Base-by-base conservation (phyloP, 805 yeast genomes). In the Starmerella bombi region DNA sequence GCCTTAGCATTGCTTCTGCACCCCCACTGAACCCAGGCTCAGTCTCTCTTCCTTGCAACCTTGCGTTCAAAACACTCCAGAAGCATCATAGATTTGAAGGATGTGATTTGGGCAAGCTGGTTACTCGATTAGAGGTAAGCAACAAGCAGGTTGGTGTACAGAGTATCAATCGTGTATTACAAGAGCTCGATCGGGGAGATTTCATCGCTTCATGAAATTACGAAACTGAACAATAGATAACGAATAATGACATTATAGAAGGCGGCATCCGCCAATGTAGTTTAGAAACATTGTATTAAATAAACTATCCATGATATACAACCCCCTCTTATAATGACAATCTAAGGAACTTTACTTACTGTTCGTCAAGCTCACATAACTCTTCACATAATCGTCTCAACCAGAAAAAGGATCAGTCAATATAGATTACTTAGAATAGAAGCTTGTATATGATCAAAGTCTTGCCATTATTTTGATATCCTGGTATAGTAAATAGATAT, bases 11-110 rank as follows among this genome's bases (percentile, higher is more conserved):
- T n/a, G 32, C 41, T 18, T 38, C 50, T 5, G 37, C 53, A 2
- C 38, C 33, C 37, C 45, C 43, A 34, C 38, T 50, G 21, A 25
- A 41, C 12, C 28, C 45, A 4, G 69, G 61, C 38, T 66, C 63
- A 3, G 57, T 48, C 22, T 46, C 55, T 41, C 79, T 84, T 34
- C 91, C 94, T 2, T 79, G 88, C 59, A 73, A 84, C 5, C 85
- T 81, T 55, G 94, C 94, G 1, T 83, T 79, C 60, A 76, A 74
- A 58, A 80, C 91, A 1, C 68, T 84, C 40, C 73, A 82, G 32
- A 66, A 86, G 49, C 93, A 82, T 58, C 49, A 51, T 27, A 32
- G 34, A n/a, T 47, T 56, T 29, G 48, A 40, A 8, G 36, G 39
- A 21, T 46, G 52, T 25, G 54, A 51, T 17, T 41, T 54, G 19